These are phyloP conservation scores for Millerozyma acaciae DNA, from an alignment of 805 yeast species.

Conservation along the genomic window DNA sequence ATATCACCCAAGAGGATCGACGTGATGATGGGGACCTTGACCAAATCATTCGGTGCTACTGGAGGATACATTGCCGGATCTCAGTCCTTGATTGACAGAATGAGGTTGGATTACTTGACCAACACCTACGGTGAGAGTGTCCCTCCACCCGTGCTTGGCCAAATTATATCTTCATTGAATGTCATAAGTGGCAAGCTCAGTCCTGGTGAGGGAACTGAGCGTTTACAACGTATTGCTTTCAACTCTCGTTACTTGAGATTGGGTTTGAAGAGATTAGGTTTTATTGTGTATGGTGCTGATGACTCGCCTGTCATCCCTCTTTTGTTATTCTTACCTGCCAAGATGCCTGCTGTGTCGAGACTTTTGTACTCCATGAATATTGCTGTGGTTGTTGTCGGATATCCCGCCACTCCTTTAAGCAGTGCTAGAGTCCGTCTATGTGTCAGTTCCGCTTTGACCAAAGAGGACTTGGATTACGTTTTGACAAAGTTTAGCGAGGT, in stretches of 20 bases:
- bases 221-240: constrained; percentile 91
- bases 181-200: constrained; percentile 77
- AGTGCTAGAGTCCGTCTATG: constrained; percentile 91
- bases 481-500: constrained; percentile 67
- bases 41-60: constrained; percentile 97
- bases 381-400: constrained; percentile 95
- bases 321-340: constrained; percentile 82
- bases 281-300: constrained; percentile 90
- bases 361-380: constrained; percentile 73
- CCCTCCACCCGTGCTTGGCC: constrained; percentile 89
- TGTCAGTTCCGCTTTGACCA: constrained; percentile 86
- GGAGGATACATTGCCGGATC: constrained; percentile 95
- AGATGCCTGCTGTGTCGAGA: constrained; percentile 90
- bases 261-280: constrained; percentile 89
- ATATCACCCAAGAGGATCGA: constrained; percentile 75
- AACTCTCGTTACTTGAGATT: constrained; percentile 89
- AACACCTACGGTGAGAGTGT: constrained; percentile 78
- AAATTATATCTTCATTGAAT: constrained; percentile 74
- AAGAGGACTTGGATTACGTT: constrained; percentile 85
- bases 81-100: constrained; percentile 62
- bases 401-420: constrained; percentile 94
- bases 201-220: constrained; percentile 91
- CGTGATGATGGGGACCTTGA: constrained; percentile 93
- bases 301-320: constrained; percentile 96
- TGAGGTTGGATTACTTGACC: constrained; percentile 70